These are phyloP conservation scores for Aspergillus arachidicola DNA, from an alignment of 2,329 filamentous ascomycete species.

Conservation along the genomic window DNA sequence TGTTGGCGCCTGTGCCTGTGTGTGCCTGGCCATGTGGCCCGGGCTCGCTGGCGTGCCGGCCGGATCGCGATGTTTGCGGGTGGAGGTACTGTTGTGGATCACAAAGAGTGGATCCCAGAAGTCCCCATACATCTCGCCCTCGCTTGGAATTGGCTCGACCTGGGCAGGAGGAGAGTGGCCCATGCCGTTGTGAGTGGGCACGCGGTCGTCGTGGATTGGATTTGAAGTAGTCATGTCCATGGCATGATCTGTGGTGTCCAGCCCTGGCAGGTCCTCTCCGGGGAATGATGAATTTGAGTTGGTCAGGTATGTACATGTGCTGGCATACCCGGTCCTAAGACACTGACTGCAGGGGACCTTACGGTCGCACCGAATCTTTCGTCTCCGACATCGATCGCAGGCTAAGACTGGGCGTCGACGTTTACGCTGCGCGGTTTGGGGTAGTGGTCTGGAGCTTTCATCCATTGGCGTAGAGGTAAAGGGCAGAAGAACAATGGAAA, in stretches of 20 bases:
- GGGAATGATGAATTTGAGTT: not conserved
- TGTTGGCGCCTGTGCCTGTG: not conserved
- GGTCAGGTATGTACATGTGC: not conserved
- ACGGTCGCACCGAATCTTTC: not conserved
- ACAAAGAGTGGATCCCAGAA: not conserved
- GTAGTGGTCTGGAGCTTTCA: not conserved
- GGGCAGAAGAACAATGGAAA: not conserved
- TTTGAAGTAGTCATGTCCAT: not conserved
- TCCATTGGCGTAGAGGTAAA: not conserved
- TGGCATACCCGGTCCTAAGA: not conserved
- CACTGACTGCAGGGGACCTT: not conserved
- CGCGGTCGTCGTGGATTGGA: not conserved
- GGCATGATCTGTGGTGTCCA: not conserved
- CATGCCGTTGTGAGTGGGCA: not conserved
- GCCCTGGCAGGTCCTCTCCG: not conserved
- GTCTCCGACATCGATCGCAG: not conserved
- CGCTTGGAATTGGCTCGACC: not conserved
- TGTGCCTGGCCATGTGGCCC: not conserved
- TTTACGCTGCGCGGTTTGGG: not conserved
- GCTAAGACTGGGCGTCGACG: not conserved
- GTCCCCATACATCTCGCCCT: not conserved
- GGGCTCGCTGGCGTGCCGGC: not conserved
- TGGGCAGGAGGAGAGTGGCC: not conserved
- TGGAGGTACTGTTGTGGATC: not conserved
- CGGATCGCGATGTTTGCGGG: not conserved